These are phyloP conservation scores for Viridothelium virens DNA, from an alignment of 495 filamentous ascomycete species.

Conservation along the genomic window DNA sequence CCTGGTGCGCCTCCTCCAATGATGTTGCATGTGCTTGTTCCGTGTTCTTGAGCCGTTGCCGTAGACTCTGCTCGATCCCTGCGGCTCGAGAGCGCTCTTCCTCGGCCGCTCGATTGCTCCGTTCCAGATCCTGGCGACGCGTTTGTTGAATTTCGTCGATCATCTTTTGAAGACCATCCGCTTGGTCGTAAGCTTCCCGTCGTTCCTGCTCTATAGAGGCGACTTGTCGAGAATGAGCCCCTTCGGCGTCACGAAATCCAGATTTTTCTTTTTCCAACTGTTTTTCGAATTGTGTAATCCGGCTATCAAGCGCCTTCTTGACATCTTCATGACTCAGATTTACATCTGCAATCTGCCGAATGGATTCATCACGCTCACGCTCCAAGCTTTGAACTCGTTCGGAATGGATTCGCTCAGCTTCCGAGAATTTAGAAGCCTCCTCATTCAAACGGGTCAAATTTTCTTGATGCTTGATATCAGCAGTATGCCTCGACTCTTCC, in stretches of 20 bases:
- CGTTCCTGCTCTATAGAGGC: not conserved
- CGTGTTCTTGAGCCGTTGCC: not conserved
- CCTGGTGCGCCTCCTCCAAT: not conserved
- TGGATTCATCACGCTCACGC: not conserved
- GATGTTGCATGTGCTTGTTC: not conserved
- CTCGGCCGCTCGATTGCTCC: not conserved
- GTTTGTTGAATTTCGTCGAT: not conserved
- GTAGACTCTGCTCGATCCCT: not conserved
- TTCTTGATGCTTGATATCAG: slow-evolving; percentile 9
- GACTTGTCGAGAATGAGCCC: not conserved
- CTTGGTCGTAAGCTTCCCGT: not conserved
- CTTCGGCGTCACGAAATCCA: not conserved
- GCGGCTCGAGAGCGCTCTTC: slow-evolving; percentile 1
- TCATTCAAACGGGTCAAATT: not conserved
- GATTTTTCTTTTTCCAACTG: not conserved
- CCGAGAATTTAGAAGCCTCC: not conserved
- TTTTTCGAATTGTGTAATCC: slow-evolving; percentile 1
- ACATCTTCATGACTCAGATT: not conserved
- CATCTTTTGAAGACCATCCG: not conserved
- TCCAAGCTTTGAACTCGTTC: not conserved
- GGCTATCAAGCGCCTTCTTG: not conserved
- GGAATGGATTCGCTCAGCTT: not conserved
- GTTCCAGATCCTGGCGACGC: not conserved
- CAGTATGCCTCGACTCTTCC: slow-evolving; percentile 1
- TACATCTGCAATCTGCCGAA: slow-evolving; percentile 1